These are phyloP conservation scores for Pseudogymnoascus sp. DNA, from an alignment of 2,329 filamentous ascomycete species.

Conservation along the genomic window DNA sequence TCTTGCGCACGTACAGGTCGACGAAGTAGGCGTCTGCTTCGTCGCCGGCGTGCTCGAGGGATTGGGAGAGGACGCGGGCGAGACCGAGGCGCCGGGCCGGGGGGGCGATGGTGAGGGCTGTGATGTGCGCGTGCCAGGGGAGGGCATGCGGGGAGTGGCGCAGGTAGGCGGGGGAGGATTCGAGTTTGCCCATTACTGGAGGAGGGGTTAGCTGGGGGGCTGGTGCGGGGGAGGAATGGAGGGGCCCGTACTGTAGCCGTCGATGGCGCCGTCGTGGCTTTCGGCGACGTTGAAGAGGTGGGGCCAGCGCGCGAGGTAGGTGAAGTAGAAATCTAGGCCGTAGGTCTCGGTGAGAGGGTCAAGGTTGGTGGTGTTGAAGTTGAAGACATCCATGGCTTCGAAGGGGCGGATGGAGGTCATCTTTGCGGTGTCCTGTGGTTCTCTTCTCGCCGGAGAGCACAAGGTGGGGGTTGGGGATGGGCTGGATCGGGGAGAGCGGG, in stretches of 20 bases:
- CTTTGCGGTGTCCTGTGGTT: constrained; percentile 8
- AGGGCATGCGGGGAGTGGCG: constrained; percentile 78
- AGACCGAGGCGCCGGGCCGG: constrained; percentile 78
- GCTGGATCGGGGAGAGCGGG: background rate
- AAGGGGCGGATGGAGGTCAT: constrained; percentile 87
- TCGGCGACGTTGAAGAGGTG: constrained; percentile 89
- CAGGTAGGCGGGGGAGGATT: constrained; percentile 70
- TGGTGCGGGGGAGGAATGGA: constrained; percentile 7
- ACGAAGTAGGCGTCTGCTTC: constrained; percentile 87
- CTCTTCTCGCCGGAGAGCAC: background rate
- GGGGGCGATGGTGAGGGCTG: constrained; percentile 85
- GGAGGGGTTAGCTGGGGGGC: constrained; percentile 10
- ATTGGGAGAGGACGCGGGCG: constrained; percentile 71
- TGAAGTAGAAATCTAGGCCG: constrained; percentile 88
- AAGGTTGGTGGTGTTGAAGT: constrained; percentile 88
- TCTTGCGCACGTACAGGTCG: constrained; percentile 84
- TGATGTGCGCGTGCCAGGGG: constrained; percentile 99
- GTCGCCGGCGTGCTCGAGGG: constrained; percentile 75
- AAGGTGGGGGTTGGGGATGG: background rate
- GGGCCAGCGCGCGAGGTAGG: constrained; percentile 94
- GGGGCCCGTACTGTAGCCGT: constrained; percentile 91
- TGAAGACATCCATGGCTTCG: constrained; percentile 73
- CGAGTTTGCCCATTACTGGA: constrained; percentile 91
- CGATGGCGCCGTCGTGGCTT: constrained; percentile 75
- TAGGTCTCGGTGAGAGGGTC: constrained; percentile 98